A percentile compares a stretch with the other conserved stretches of the same genome.
These are phyloP conservation scores for Lentinula novae-zelandiae DNA, from an alignment of 1,284 basidiomycete species.

Conservation along the genomic window DNA sequence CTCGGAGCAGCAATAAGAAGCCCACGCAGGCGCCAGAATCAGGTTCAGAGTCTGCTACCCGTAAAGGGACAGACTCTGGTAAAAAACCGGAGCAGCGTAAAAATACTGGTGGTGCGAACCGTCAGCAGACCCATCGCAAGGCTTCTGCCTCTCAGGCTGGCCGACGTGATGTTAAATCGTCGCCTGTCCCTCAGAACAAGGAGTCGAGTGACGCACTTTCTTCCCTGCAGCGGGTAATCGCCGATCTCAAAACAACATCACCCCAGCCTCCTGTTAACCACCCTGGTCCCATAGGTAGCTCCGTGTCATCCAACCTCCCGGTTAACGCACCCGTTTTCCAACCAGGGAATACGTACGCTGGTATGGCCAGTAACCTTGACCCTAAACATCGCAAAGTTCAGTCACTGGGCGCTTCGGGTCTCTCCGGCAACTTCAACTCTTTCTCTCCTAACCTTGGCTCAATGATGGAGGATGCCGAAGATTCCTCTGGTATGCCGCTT, in stretches of 20 bases:
- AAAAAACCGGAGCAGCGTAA: slow-evolving; percentile 56
- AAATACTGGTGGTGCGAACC: slow-evolving; percentile 44
- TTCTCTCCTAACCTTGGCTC: slow-evolving; percentile 76
- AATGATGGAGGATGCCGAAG: slow-evolving; percentile 79
- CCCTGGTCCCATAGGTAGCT: slow-evolving; percentile 32
- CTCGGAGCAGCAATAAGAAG: slow-evolving; percentile 63
- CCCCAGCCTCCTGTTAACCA: slow-evolving; percentile 44
- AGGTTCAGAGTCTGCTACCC: slow-evolving; percentile 60
- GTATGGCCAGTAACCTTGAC: slow-evolving; percentile 39
- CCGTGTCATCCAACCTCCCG: slow-evolving; percentile 49
- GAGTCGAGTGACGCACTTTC: slow-evolving; percentile 73
- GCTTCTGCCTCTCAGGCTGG: slow-evolving; percentile 51
- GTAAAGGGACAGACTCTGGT: slow-evolving; percentile 50
- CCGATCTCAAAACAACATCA: slow-evolving; percentile 76
- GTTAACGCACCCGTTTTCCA: slow-evolving; percentile 68
- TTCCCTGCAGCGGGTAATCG: slow-evolving; percentile 78
- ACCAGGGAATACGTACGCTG: slow-evolving; percentile 59
- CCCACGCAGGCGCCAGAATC: slow-evolving; percentile 48
- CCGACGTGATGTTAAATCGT: slow-evolving; percentile 43
- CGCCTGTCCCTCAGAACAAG: slow-evolving; percentile 36
- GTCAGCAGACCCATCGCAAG: slow-evolving; percentile 48
- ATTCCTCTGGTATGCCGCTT: slow-evolving; percentile 42
- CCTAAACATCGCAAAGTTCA: slow-evolving; percentile 76
- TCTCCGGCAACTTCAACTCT: slow-evolving; percentile 58
- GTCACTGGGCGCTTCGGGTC: slow-evolving; percentile 59